Percentiles rank a stretch among this genome's conserved stretches.
Conservation (phyloP, 2,329 filamentous ascomycete species). For the Eurotiales sp. region DNA sequence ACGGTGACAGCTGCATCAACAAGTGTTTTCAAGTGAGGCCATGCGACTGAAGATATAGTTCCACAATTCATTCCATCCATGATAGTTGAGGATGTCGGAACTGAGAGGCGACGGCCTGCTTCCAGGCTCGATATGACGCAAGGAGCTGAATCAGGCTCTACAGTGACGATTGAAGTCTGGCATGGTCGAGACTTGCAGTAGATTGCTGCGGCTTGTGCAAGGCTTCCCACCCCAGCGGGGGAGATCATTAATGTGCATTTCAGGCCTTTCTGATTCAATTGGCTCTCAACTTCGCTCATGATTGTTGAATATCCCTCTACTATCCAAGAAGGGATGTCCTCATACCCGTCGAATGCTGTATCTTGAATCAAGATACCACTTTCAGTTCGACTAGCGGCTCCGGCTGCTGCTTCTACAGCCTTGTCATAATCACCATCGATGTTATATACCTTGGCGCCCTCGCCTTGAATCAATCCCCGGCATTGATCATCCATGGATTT, state of each 20-base stretch:
- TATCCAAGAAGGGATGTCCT: slow-evolving; percentile 67
- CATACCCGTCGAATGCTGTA: slow-evolving; percentile 63
- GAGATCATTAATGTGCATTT: slow-evolving; percentile 58
- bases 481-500: slow-evolving; percentile 50
- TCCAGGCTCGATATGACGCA: slow-evolving; percentile 50
- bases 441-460: slow-evolving; percentile 59
- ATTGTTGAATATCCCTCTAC: slow-evolving; percentile 75
- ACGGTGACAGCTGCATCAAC: slow-evolving; percentile 61
- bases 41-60: slow-evolving; percentile 63
- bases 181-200: slow-evolving; percentile 55
- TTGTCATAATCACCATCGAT: slow-evolving; percentile 62
- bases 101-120: slow-evolving; percentile 45
- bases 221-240: slow-evolving; percentile 69
- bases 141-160: slow-evolving; percentile 65
- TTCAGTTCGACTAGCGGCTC: slow-evolving; percentile 26
- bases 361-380: slow-evolving; percentile 63
- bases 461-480: slow-evolving; percentile 55
- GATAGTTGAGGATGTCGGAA: slow-evolving; percentile 60
- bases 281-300: slow-evolving; percentile 63
- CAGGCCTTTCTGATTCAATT: slow-evolving; percentile 46
- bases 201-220: slow-evolving; percentile 64
- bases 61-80: slow-evolving; percentile 74
- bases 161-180: slow-evolving; percentile 53
- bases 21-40: slow-evolving; percentile 55
- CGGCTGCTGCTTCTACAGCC: slow-evolving; percentile 48